Base-by-base conservation (phyloP, 108 stramenopile species). In the Skeletonema tropicum region DNA sequence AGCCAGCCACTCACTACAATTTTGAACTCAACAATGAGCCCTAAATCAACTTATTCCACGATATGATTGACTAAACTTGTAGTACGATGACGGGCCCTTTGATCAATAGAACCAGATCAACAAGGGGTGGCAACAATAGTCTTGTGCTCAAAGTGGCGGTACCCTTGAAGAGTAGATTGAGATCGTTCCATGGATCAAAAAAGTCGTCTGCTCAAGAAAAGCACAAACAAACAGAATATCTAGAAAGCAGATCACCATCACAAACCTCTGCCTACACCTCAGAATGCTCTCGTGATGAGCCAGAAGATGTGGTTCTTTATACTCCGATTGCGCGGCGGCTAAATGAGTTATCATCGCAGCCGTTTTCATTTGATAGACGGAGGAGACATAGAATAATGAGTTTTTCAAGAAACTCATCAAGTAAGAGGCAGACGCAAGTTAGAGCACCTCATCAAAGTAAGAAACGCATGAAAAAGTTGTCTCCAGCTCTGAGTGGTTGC, bases 361-460 rank as follows among this genome's bases (percentile, higher is more conserved):
- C 9, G 1, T 0, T 6, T 10, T 2, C 52, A 25, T 55, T 55
- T 55, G 52, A 55, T 6, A 55, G 25, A 55, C 23, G 23, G 23
- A 55, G 23, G 52, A 55, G 10, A 55, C 52, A 23, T 23, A 23
- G 52, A 55, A 55, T 55, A 23, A 55, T 55, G 10, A 21, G 21
- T 55, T 55, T 55, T 6, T 55, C 52, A 55, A 55, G 52, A 23
- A 55, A 55, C 52, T 55, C 52, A 23, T 55, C 52, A 6, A 55
- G 15, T 5, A 55, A 23, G 52, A 55, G 23, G 21, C 21, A 55
- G 52, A 23, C 52, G 7, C 52, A 55, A 55, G 10, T 55, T 55
- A 23, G 52, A 25, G 23, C 52, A 23, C 52, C 52, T 23, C 52
- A 23, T 23, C 52, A 55, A 25, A 55, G 52, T 23, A 55, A 23